Evolutionary conservation across 805 yeast species (phyloP).

Genomic region (Candida easanensis): DNA sequence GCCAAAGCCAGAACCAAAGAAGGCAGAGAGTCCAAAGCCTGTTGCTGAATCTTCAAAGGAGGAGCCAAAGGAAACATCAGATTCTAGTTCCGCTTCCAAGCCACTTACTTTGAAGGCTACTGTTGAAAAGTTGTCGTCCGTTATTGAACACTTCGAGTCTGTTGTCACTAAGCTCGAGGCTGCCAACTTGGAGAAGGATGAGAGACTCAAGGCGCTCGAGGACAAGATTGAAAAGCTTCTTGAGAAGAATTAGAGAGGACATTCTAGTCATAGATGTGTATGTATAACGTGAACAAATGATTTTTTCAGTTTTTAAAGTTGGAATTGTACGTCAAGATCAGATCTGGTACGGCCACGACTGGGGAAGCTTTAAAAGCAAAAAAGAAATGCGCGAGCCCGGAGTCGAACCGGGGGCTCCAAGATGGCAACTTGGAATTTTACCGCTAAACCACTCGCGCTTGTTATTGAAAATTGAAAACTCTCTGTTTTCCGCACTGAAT

Average conservation of each 20-base stretch:
- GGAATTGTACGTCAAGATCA: no score
- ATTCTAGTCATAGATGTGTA: background rate
- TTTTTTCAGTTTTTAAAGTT: no score
- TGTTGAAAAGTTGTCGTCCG: slow-evolving; percentile 59
- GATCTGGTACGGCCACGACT: no score
- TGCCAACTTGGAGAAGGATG: slow-evolving; percentile 64
- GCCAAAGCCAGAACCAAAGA: slow-evolving; percentile 15
- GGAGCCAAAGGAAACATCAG: slow-evolving; percentile 17
- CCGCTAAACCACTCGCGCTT: slow-evolving; percentile 60
- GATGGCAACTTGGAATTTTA: slow-evolving; percentile 56
- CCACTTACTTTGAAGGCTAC: slow-evolving; percentile 70
- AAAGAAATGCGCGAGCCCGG: no score
- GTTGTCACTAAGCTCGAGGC: slow-evolving; percentile 50
- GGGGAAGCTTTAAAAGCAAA: no score
- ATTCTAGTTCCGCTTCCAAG: slow-evolving; percentile 17
- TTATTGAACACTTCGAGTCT: slow-evolving; percentile 56
- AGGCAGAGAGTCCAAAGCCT: slow-evolving; percentile 21
- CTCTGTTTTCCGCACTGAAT: no score
- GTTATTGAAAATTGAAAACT: no score
- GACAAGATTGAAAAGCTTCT: slow-evolving; percentile 55
- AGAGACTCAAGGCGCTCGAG: slow-evolving; percentile 55
- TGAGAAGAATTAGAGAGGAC: slow-evolving; percentile 31
- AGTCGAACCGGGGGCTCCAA: slow-evolving; percentile 58
- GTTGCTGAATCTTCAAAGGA: slow-evolving; percentile 13
- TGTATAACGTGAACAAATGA: background rate